Evolutionary conservation across 2,329 filamentous ascomycete genomes (phyloP).

Genomic region (Clarireedia monteithiana): DNA sequence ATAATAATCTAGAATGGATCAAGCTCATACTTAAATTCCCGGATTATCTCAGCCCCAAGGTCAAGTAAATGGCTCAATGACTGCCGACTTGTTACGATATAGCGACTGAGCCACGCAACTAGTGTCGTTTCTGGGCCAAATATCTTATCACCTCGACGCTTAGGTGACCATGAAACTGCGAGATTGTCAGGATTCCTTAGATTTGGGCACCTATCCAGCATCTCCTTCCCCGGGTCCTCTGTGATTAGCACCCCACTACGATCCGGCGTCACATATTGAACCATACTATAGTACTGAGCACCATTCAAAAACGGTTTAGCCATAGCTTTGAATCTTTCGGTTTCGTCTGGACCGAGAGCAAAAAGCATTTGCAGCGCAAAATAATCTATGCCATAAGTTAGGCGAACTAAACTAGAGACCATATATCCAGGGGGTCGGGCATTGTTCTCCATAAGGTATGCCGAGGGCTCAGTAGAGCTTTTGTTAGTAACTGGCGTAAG

Average conservation of each 20-base stretch:
- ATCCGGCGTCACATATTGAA: background rate
- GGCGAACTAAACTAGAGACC: background rate
- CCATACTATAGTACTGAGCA: background rate
- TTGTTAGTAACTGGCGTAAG: background rate
- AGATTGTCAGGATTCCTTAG: background rate
- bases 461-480: background rate
- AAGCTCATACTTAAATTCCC: background rate
- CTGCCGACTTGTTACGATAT: background rate
- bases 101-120: background rate
- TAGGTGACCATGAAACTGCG: background rate
- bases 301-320: background rate
- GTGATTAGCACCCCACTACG: background rate
- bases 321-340: background rate
- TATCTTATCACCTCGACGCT: background rate
- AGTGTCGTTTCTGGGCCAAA: background rate
- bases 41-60: background rate
- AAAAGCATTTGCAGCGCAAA: background rate
- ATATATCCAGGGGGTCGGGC: background rate
- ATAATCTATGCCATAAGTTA: slow-evolving; percentile 1
- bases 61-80: background rate
- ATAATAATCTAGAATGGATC: no score
- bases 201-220: background rate
- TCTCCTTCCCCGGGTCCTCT: background rate
- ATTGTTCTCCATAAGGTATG: slow-evolving; percentile 2
- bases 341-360: background rate